These are phyloP conservation scores for Agaricus sinodeliciosus DNA, from an alignment of 768 basidiomycete species.

Conservation along the genomic window DNA sequence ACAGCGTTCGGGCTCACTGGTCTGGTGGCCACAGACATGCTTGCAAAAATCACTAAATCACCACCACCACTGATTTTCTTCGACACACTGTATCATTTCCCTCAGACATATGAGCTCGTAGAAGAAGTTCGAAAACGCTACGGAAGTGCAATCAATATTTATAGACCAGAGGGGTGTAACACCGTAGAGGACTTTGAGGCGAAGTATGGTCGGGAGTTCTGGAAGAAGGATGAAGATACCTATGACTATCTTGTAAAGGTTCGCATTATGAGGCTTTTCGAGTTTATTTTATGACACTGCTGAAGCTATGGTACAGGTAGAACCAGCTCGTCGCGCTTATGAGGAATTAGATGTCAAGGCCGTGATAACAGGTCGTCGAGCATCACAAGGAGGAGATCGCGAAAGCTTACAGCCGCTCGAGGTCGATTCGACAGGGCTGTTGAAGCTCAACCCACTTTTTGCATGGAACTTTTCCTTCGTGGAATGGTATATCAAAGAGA, in stretches of 20 bases:
- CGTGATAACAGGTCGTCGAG: constrained; percentile 92
- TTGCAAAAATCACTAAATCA: constrained; percentile 65
- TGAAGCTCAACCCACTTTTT: constrained; percentile 93
- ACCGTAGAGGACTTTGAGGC: constrained; percentile 70
- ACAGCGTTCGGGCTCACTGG: constrained; percentile 97
- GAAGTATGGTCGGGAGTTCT: constrained; percentile 73
- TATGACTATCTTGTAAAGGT: constrained; percentile 96
- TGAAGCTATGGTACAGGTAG: constrained; percentile 50
- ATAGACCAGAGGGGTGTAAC: constrained; percentile 67
- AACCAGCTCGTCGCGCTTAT: constrained; percentile 89
- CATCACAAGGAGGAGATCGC: constrained; percentile 91
- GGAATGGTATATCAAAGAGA: constrained; percentile 74
- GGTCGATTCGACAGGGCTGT: constrained; percentile 80
- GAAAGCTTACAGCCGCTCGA: constrained; percentile 79
- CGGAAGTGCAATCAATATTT: constrained; percentile 65
- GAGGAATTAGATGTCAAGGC: constrained; percentile 68
- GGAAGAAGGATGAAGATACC: constrained; percentile 80
- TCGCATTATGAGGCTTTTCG: constrained; percentile 14
- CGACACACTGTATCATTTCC: constrained; percentile 95
- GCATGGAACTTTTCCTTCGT: constrained; percentile 82
- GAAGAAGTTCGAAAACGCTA: constrained; percentile 76
- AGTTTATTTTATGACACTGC: not conserved
- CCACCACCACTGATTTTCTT: constrained; percentile 89
- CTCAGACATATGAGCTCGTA: constrained; percentile 86
- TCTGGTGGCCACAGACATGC: constrained; percentile 90